Evolutionary conservation across 176 grass and related monocot genomes (phyloP).

Genomic region (Lolium rigidum): DNA sequence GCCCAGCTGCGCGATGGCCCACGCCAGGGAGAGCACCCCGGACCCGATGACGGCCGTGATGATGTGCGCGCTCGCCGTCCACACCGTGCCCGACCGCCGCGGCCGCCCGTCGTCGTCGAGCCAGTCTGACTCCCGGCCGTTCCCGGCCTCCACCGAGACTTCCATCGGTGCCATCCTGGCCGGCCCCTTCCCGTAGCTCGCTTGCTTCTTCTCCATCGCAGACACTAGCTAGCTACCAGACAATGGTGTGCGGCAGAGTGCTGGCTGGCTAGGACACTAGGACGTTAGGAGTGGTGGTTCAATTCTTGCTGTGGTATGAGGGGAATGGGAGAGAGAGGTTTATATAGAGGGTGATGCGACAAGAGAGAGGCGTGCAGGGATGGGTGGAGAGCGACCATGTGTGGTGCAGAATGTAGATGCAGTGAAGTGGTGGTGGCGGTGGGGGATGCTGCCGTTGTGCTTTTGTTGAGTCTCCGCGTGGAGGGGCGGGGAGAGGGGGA

Average conservation of each 20-base stretch:
- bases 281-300: background rate
- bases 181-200: background rate
- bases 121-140: background rate
- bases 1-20: constrained; percentile 90
- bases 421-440: constrained; percentile 5
- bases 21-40: constrained; percentile 86
- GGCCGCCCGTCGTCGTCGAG: constrained; percentile 77
- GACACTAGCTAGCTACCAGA: background rate
- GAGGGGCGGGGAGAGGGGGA: background rate
- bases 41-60: constrained; percentile 94
- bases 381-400: background rate
- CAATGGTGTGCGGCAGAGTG: background rate
- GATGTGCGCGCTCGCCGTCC: constrained; percentile 97
- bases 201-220: background rate
- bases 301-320: constrained; percentile 20
- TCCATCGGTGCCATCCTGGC: constrained; percentile 21
- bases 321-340: constrained; percentile 3
- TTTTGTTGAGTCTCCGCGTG: constrained; percentile 28
- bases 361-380: constrained; percentile 29
- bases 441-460: constrained; percentile 24
- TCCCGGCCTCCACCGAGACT: constrained; percentile 41
- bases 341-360: constrained; percentile 6
- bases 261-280: background rate
- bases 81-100: constrained; percentile 65
- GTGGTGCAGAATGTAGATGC: constrained; percentile 19